A percentile compares a stretch with the other conserved stretches of the same genome.
phyloP scores from a whole-genome alignment of 345 rosid species.

The Syzygium aromaticum region DNA sequence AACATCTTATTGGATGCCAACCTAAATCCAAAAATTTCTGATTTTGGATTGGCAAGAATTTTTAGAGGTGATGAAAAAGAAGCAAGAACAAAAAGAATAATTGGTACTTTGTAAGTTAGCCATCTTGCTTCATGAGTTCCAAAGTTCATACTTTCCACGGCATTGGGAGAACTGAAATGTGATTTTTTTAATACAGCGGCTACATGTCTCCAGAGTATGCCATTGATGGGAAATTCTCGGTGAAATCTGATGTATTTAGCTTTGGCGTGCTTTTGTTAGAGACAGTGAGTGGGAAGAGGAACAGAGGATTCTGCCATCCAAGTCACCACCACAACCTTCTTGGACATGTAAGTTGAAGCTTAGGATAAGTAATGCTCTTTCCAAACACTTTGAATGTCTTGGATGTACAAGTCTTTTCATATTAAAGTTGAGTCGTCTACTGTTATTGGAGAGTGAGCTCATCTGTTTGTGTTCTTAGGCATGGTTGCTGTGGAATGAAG shows the following conservation, averaged over 20 bases:
- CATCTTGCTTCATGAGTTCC: background rate
- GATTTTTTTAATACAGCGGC: background rate
- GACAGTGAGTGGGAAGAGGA: slow-evolving; percentile 37
- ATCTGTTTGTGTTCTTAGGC: slow-evolving; percentile 5
- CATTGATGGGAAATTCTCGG: slow-evolving; percentile 26
- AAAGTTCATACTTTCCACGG: background rate
- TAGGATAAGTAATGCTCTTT: background rate
- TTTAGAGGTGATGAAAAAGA: slow-evolving; percentile 29
- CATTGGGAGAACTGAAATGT: background rate
- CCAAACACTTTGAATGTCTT: background rate
- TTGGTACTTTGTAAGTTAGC: slow-evolving; percentile 39
- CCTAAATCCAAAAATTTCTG: slow-evolving; percentile 44
- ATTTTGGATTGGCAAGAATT: slow-evolving; percentile 50
- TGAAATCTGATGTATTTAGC: slow-evolving; percentile 41
- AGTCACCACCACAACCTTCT: slow-evolving; percentile 14
- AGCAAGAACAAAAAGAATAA: slow-evolving; percentile 32
- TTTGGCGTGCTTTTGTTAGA: slow-evolving; percentile 39
- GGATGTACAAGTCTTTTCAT: background rate
- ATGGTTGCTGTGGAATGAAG: slow-evolving; percentile 13
- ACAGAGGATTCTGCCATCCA: slow-evolving; percentile 27
- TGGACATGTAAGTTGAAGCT: slow-evolving; percentile 9
- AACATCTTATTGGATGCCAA: slow-evolving; percentile 36
- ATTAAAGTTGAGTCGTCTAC: background rate
- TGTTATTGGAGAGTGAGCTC: background rate
- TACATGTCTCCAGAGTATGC: slow-evolving; percentile 16